A percentile compares a stretch with the other conserved stretches of the same genome.
These are phyloP conservation scores for Suillus placidus DNA, from an alignment of 768 basidiomycete genomes.

Conservation along the genomic window DNA sequence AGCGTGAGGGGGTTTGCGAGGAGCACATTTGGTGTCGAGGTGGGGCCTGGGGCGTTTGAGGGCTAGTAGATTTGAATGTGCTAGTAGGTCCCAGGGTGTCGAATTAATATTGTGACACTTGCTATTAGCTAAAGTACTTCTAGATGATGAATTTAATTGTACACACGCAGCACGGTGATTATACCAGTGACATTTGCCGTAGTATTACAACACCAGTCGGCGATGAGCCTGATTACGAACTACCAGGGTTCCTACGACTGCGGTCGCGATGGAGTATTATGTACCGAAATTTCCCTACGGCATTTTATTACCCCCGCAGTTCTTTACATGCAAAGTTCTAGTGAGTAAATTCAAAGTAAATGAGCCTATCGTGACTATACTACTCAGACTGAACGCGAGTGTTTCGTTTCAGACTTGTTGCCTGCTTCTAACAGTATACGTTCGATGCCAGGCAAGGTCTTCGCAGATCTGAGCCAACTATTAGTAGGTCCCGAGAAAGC, in stretches of 20 bases:
- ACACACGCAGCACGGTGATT: not conserved
- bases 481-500: not conserved
- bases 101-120: too few species aligned
- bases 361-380: too few species aligned
- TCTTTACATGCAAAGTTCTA: too few species aligned
- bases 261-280: too few species aligned
- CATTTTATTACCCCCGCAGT: not conserved
- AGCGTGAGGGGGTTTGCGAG: slow-evolving; percentile 77
- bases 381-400: not conserved
- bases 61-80: slow-evolving; percentile 34
- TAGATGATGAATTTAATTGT: not conserved
- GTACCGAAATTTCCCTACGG: not conserved
- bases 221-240: too few species aligned
- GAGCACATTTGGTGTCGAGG: slow-evolving; percentile 77
- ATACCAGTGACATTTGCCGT: not conserved
- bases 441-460: not conserved
- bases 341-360: too few species aligned
- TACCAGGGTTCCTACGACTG: too few species aligned
- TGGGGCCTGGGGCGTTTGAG: slow-evolving; percentile 57
- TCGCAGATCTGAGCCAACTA: not conserved
- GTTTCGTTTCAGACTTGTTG: not conserved
- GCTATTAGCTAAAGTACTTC: not conserved
- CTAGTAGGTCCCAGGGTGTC: not conserved
- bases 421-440: not conserved
- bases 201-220: not conserved